Percentiles rank a stretch among this genome's conserved stretches.
These are phyloP conservation scores for Cystofilobasidium ferigula DNA, from an alignment of 768 basidiomycete genomes.

Conservation along the genomic window DNA sequence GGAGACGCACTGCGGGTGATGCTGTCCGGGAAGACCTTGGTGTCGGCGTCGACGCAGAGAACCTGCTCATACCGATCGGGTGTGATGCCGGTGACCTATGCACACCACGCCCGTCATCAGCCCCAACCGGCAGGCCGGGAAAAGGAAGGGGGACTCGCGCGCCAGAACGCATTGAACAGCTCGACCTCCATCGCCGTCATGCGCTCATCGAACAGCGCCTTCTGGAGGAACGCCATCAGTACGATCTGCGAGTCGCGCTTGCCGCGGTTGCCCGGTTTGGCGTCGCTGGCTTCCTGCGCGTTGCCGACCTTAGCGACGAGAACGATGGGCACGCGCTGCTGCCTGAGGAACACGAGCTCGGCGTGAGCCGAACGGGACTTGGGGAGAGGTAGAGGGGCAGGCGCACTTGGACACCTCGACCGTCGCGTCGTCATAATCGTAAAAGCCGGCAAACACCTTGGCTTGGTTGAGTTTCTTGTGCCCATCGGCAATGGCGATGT, in stretches of 20 bases:
- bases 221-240: conserved; percentile 94
- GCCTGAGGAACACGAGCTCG: conserved; percentile 46
- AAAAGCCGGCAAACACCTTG: conserved; percentile 94
- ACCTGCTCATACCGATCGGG: conserved; percentile 93
- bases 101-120: no score
- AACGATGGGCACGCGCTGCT: conserved; percentile 91
- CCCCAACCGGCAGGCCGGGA: no score
- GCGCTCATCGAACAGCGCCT: conserved; percentile 99
- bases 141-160: conserved; percentile 36
- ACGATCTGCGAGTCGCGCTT: conserved; percentile 98
- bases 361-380: neutral
- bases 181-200: conserved; percentile 99
- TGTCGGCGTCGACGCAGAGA: conserved; percentile 52
- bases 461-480: conserved; percentile 99
- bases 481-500: conserved; percentile 98
- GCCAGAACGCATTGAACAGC: conserved; percentile 98
- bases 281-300: conserved; percentile 70
- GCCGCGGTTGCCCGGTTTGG: conserved; percentile 95
- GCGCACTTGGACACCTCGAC: conserved; percentile 52
- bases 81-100: conserved; percentile 68
- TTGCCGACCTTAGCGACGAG: conserved; percentile 94
- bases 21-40: conserved; percentile 98
- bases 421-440: conserved; percentile 83
- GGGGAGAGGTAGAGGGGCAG: neutral
- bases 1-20: conserved; percentile 53